Evolutionary conservation across 495 filamentous ascomycete genomes (phyloP).

Genomic region (Hypoxylon subgilvum): DNA sequence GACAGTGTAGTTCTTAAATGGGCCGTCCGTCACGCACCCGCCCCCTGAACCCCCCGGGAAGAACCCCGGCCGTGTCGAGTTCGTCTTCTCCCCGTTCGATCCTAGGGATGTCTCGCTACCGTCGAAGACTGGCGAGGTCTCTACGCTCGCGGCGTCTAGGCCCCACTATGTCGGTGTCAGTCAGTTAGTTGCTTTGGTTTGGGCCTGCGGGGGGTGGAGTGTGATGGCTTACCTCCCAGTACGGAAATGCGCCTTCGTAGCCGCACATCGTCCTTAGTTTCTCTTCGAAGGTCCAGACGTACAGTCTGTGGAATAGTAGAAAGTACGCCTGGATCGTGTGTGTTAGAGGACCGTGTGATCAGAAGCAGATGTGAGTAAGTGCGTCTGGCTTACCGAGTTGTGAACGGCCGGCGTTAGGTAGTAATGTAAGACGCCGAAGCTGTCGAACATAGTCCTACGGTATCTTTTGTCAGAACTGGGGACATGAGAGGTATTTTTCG

Average conservation of each 20-base stretch:
- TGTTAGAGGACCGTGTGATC: not conserved
- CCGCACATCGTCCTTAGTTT: conserved; percentile 47
- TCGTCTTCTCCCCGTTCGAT: conserved; percentile 41
- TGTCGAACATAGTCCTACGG: conserved; percentile 38
- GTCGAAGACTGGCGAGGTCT: conserved; percentile 46
- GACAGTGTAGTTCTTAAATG: conserved; percentile 45
- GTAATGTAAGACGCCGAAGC: conserved; percentile 46
- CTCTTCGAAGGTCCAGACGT: conserved; percentile 46
- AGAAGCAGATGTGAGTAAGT: not conserved
- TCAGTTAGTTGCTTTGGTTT: not conserved
- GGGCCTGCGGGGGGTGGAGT: not conserved
- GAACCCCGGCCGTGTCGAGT: conserved; percentile 9
- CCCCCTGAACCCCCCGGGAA: conserved; percentile 39
- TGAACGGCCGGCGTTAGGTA: conserved; percentile 45
- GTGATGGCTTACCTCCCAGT: conserved; percentile 45
- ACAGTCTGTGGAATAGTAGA: conserved; percentile 50
- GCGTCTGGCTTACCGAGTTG: conserved; percentile 38
- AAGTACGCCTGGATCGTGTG: conserved; percentile 41
- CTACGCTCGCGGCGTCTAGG: conserved; percentile 43
- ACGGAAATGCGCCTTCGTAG: conserved; percentile 47
- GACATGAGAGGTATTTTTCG: not conserved
- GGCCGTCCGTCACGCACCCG: conserved; percentile 46
- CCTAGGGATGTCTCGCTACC: conserved; percentile 41
- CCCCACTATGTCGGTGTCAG: conserved; percentile 36
- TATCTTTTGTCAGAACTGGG: not conserved